phyloP scores from a whole-genome alignment of 345 rosid genomes.

The Dimocarpus longan region DNA sequence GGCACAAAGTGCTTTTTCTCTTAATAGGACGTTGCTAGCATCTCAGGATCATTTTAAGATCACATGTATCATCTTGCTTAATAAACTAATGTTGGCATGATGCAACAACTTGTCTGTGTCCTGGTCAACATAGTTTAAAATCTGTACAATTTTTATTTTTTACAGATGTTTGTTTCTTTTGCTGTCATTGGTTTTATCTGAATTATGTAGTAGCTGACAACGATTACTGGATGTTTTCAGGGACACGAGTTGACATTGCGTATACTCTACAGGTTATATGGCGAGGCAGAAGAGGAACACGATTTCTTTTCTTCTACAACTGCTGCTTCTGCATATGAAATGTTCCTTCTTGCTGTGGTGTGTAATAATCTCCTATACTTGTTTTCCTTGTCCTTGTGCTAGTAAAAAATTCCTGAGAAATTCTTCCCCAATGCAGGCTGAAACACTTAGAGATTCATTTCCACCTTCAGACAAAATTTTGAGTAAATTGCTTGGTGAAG shows the following conservation, averaged over 20 bases:
- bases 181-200: neutral
- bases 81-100: neutral
- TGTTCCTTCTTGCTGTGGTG: slow-evolving; percentile 79
- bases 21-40: neutral
- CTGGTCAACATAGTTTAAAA: neutral
- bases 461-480: slow-evolving; percentile 98
- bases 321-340: slow-evolving; percentile 89
- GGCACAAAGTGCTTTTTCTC: neutral
- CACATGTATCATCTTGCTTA: neutral
- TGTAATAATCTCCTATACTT: slow-evolving; percentile 32
- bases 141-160: neutral
- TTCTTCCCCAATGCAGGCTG: slow-evolving; percentile 61
- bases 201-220: slow-evolving; percentile 38
- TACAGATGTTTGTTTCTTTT: slow-evolving; percentile 16
- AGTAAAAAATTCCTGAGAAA: slow-evolving; percentile 19
- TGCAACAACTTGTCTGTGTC: neutral
- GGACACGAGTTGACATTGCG: slow-evolving; percentile 98
- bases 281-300: slow-evolving; percentile 93
- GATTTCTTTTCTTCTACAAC: slow-evolving; percentile 92
- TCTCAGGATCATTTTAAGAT: slow-evolving; percentile 1
- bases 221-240: slow-evolving; percentile 60
- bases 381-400: slow-evolving; percentile 16
- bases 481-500: slow-evolving; percentile 89
- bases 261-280: slow-evolving; percentile 90
- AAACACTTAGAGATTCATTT: slow-evolving; percentile 89